Evolutionary conservation across 1,139 yeast species (phyloP).

Genomic region (Wickerhamiella pararugosa): DNA sequence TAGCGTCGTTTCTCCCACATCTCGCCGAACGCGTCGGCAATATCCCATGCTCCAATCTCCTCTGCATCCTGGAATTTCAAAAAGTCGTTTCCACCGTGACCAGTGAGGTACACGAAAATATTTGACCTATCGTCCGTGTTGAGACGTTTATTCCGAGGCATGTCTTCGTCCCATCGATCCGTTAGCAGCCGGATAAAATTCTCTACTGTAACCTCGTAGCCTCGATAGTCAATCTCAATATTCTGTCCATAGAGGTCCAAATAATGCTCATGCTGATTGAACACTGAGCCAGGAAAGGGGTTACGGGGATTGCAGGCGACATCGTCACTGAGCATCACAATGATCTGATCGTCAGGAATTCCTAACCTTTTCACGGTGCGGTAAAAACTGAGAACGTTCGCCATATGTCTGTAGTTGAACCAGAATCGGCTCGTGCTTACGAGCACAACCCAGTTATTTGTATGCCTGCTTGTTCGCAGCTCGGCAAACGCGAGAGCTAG

Average conservation of each 20-base stretch:
- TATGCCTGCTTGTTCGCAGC: slow-evolving; percentile 13
- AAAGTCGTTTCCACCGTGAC: slow-evolving; percentile 97
- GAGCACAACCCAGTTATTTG: slow-evolving; percentile 48
- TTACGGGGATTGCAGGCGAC: slow-evolving; percentile 94
- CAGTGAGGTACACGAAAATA: slow-evolving; percentile 88
- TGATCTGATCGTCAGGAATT: slow-evolving; percentile 94
- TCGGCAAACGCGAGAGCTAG: not conserved
- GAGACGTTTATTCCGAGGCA: slow-evolving; percentile 80
- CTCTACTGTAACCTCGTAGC: slow-evolving; percentile 96
- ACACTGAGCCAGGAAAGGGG: slow-evolving; percentile 91
- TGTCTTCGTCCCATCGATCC: slow-evolving; percentile 88
- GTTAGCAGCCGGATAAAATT: slow-evolving; percentile 80
- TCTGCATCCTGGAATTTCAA: slow-evolving; percentile 97
- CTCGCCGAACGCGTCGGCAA: slow-evolving; percentile 94
- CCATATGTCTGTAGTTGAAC: slow-evolving; percentile 93
- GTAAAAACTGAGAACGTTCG: slow-evolving; percentile 85
- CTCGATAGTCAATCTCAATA: slow-evolving; percentile 92
- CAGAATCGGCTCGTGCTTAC: slow-evolving; percentile 94
- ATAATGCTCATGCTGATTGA: slow-evolving; percentile 87
- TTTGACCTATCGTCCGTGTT: slow-evolving; percentile 89
- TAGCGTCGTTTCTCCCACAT: slow-evolving; percentile 93
- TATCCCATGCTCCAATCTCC: slow-evolving; percentile 86
- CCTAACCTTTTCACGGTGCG: slow-evolving; percentile 92
- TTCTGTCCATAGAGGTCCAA: slow-evolving; percentile 87
- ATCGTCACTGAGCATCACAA: slow-evolving; percentile 90